Conservation (phyloP, 1,284 basidiomycete species). For the Cutaneotrichosporon sp. region DNA sequence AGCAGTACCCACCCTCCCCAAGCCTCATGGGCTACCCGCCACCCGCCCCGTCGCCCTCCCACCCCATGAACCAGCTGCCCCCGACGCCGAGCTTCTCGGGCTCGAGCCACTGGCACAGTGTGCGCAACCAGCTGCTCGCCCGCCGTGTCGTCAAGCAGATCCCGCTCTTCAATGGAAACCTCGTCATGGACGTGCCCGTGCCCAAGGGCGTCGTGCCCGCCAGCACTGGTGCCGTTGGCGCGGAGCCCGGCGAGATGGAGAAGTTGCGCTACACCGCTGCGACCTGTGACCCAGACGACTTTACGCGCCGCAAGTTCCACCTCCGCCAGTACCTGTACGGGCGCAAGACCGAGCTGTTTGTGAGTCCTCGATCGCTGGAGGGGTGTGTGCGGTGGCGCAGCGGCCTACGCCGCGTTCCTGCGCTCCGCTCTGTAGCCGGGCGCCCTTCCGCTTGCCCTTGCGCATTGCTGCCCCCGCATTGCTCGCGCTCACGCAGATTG, state of each 20-base stretch:
- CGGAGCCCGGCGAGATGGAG: conserved; percentile 73
- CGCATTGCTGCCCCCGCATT: neutral
- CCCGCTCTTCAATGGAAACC: conserved; percentile 76
- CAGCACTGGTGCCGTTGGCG: conserved; percentile 49
- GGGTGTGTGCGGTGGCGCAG: neutral
- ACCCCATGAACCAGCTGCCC: conserved; percentile 14
- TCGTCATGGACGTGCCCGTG: conserved; percentile 77
- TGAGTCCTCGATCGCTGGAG: conserved; percentile 24
- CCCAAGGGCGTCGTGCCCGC: conserved; percentile 62
- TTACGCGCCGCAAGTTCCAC: conserved; percentile 64
- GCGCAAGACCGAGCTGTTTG: conserved; percentile 84
- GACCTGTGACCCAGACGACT: conserved; percentile 60
- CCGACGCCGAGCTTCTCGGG: conserved; percentile 31
- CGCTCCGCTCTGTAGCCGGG: neutral
- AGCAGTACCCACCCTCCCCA: conserved; percentile 13
- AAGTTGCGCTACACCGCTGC: conserved; percentile 66
- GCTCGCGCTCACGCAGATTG: conserved; percentile 59
- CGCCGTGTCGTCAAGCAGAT: conserved; percentile 70
- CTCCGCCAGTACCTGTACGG: conserved; percentile 81
- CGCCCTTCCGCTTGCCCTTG: neutral
- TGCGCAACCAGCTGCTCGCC: conserved; percentile 43
- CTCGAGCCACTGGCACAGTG: conserved; percentile 42
- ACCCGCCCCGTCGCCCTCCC: neutral
- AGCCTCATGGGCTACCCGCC: conserved; percentile 1
- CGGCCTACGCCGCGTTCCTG: neutral